Evolutionary conservation across 2,329 filamentous ascomycete species (phyloP), one percentile per base, ranked within the genome.

Genomic region (Venturia nashicola): DNA sequence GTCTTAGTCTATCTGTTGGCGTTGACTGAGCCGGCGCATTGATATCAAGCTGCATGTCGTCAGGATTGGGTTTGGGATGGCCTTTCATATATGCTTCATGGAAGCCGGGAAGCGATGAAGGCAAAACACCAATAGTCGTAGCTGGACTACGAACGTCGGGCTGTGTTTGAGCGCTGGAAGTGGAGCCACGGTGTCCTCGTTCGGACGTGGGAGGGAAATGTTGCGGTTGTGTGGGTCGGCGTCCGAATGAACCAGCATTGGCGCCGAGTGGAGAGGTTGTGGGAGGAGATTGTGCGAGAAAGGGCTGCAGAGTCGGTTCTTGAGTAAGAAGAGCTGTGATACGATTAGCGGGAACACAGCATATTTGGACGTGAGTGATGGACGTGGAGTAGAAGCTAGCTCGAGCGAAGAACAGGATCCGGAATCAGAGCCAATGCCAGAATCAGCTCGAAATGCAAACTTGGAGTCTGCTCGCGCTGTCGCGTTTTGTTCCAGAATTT

Each of bases 61-160:
- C 42, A 5, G 34, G 20, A 39, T 27, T 63, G 6, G 72, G 70
- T 65, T 76, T 76, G 8, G 76, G 75, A 61, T 79, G 75, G 64
- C 88, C 85, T 72, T 91, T 88, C 83, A 97, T 93, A 68, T 89
- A 94, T 62, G 94, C 92, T 67, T 88, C 87, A 75, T 99, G 94
- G 66, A 96, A 95, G 40, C 89, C 86, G 7, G 94, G 91, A 54
- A 99, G 78, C 75, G 91, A 97, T 68, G 90, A 96, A 3, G 94
- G 92, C 12, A 99, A 79, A 60, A 99, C 90, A 66, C 90, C 90
- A 62, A 99, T 90, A 68, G 95, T 96, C 75, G 88, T 96, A 61
- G 80, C 71, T 62, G 77, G 77, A 61, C 75, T 77, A 11, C 78
- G 75, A 18, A 74, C 69, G 32, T 75, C 73, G 66, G 42, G 18